These are phyloP conservation scores for Moricandia arvensis DNA, from an alignment of 345 rosid species.

Conservation along the genomic window DNA sequence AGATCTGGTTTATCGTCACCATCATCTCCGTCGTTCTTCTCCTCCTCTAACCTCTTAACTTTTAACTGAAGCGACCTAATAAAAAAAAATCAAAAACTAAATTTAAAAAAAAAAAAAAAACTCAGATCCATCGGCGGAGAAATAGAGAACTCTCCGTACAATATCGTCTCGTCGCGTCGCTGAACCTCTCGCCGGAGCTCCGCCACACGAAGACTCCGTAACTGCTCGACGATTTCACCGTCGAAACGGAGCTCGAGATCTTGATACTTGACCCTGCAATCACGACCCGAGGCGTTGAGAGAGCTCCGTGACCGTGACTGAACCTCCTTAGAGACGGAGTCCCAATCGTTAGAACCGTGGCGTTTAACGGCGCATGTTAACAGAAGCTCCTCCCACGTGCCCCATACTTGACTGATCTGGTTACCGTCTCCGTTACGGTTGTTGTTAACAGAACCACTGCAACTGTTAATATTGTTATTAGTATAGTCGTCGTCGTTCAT, in stretches of 20 bases:
- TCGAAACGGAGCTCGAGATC: conserved; percentile 70
- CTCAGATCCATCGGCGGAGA: conserved; percentile 43
- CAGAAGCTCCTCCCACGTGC: conserved; percentile 70
- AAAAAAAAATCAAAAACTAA: background rate
- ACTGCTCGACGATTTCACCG: conserved; percentile 47
- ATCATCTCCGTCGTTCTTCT: conserved; percentile 21
- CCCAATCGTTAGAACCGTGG: conserved; percentile 72
- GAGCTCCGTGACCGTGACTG: conserved; percentile 48
- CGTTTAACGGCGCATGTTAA: conserved; percentile 81
- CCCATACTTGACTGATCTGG: conserved; percentile 48
- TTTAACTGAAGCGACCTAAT: conserved; percentile 45
- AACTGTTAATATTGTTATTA: conserved; percentile 6
- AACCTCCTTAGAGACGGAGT: conserved; percentile 60
- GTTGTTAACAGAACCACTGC: conserved; percentile 13
- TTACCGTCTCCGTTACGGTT: conserved; percentile 7
- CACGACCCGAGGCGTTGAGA: conserved; percentile 44
- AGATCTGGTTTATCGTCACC: conserved; percentile 35
- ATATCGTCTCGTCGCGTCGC: conserved; percentile 64
- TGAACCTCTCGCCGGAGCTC: conserved; percentile 69
- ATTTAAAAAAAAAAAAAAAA: background rate
- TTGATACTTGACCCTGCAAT: conserved; percentile 58
- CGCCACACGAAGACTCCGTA: conserved; percentile 54
- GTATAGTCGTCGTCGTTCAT: conserved; percentile 31
- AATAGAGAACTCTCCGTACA: conserved; percentile 40
- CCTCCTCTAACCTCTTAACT: conserved; percentile 40